phyloP scores from a whole-genome alignment of 1,284 basidiomycete genomes.

The Polyporus tsugae region DNA sequence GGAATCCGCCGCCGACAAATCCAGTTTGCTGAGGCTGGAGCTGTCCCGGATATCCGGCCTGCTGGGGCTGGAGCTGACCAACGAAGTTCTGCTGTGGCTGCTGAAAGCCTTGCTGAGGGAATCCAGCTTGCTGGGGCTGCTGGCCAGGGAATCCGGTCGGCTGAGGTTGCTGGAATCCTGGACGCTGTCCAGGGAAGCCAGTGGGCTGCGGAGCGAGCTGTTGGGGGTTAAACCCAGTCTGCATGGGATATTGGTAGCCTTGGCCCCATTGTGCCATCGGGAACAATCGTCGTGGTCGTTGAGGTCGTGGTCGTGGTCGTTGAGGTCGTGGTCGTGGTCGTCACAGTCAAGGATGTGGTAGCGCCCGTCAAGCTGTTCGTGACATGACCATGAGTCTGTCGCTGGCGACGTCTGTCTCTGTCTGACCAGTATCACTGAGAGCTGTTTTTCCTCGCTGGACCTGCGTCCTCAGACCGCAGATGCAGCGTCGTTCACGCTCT shows the following conservation, averaged over 20 bases:
- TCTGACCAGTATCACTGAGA: too few species aligned
- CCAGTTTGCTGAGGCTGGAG: constrained; percentile 46
- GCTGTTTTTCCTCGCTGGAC: too few species aligned
- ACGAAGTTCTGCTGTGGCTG: constrained; percentile 55
- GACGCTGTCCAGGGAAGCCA: constrained; percentile 44
- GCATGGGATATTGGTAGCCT: constrained; percentile 64
- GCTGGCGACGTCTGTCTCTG: too few species aligned
- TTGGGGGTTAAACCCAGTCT: constrained; percentile 64
- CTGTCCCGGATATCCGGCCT: constrained; percentile 52
- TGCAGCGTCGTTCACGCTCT: too few species aligned
- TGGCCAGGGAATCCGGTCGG: constrained; percentile 44
- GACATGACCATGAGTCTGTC: too few species aligned
- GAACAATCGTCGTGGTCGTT: constrained; percentile 24
- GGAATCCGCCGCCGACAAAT: constrained; percentile 51
- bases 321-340: constrained; percentile 20
- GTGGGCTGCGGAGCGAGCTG: constrained; percentile 50
- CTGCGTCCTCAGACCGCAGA: too few species aligned
- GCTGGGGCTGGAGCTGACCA: constrained; percentile 44
- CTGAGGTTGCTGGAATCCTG: constrained; percentile 51
- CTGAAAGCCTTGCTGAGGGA: constrained; percentile 40
- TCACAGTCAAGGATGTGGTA: background rate
- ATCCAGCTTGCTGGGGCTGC: constrained; percentile 49
- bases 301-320: constrained; percentile 21
- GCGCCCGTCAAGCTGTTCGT: too few species aligned
- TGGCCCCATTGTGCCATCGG: constrained; percentile 71